These are phyloP conservation scores for Pleoardoris graminearum DNA, from an alignment of 2,329 filamentous ascomycete genomes.

Conservation along the genomic window DNA sequence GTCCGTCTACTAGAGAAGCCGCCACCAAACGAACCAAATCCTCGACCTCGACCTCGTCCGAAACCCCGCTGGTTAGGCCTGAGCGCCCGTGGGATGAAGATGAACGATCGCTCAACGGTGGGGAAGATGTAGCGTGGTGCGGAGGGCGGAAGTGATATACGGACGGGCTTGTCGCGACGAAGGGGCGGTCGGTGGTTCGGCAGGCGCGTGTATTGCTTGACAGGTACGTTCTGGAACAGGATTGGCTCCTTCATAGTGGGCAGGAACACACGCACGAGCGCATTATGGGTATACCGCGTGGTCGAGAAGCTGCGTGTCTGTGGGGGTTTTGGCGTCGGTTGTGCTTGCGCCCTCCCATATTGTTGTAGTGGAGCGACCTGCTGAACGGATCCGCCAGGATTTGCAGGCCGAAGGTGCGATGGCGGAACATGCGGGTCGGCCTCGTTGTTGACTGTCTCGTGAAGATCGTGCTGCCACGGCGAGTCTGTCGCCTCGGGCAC, in stretches of 20 bases:
- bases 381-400: slow-evolving; percentile 20
- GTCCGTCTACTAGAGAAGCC: slow-evolving; percentile 74
- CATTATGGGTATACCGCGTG: slow-evolving; percentile 80
- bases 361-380: slow-evolving; percentile 25
- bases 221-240: slow-evolving; percentile 72
- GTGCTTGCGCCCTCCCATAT: slow-evolving; percentile 24
- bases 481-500: slow-evolving; percentile 64
- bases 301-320: slow-evolving; percentile 66
- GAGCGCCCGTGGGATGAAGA: slow-evolving; percentile 93
- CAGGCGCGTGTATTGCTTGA: slow-evolving; percentile 90
- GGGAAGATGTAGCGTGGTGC: slow-evolving; percentile 89
- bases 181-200: slow-evolving; percentile 93
- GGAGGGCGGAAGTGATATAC: slow-evolving; percentile 82
- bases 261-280: slow-evolving; percentile 79
- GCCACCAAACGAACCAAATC: slow-evolving; percentile 65
- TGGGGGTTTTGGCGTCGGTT: slow-evolving; percentile 36
- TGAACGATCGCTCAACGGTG: slow-evolving; percentile 86
- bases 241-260: slow-evolving; percentile 74
- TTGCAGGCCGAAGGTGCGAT: slow-evolving; percentile 24
- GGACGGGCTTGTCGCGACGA: slow-evolving; percentile 92
- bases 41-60: slow-evolving; percentile 68
- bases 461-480: slow-evolving; percentile 93
- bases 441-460: slow-evolving; percentile 64
- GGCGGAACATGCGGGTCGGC: slow-evolving; percentile 36
- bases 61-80: slow-evolving; percentile 87